Evolutionary conservation across 163 green algal species (phyloP).

Genomic region (Scenedesmus sp.): DNA sequence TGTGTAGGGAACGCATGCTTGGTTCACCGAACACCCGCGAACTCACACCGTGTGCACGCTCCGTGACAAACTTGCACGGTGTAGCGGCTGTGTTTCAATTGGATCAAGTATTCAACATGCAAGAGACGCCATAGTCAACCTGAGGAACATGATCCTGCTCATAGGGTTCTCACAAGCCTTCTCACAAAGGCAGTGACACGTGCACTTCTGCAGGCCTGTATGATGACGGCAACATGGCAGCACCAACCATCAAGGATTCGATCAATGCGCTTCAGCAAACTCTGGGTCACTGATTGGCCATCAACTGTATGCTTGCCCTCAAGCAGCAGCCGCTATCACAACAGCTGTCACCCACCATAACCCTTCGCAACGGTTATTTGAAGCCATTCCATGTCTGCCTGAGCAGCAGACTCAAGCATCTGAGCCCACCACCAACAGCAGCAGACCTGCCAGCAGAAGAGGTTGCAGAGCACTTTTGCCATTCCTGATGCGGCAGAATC

Average conservation of each 20-base stretch:
- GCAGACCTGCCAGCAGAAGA: not conserved
- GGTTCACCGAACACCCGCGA: not conserved
- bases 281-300: too few species aligned
- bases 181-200: too few species aligned
- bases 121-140: not conserved
- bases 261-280: not conserved
- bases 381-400: not conserved
- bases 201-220: too few species aligned
- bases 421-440: conserved; percentile 1
- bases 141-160: not conserved
- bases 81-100: too few species aligned
- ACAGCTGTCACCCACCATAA: not conserved
- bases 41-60: not conserved
- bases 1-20: not conserved
- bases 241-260: too few species aligned
- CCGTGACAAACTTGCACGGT: not conserved
- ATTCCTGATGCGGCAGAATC: not conserved
- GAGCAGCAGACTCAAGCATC: conserved; percentile 24
- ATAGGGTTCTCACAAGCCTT: not conserved
- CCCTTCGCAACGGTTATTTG: not conserved
- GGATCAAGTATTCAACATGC: not conserved
- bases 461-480: not conserved
- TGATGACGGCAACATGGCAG: too few species aligned
- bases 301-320: not conserved
- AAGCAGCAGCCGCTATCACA: not conserved